Conservation (phyloP, 495 filamentous ascomycete species). For the Aspergillus indologenus region DNA sequence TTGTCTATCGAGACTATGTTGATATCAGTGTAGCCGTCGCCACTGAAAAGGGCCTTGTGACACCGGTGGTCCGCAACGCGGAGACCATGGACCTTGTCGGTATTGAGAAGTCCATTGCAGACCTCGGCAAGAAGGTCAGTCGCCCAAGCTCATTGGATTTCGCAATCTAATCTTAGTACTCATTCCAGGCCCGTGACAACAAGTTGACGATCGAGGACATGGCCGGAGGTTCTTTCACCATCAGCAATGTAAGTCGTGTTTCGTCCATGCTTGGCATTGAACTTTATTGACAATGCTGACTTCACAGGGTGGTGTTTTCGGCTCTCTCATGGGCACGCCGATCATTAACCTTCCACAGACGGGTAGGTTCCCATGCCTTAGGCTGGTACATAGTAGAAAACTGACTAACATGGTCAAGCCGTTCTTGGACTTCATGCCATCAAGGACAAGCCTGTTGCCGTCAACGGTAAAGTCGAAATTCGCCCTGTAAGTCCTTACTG, state of each 20-base stretch:
- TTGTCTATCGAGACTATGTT: slow-evolving; percentile 97
- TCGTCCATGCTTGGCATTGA: background rate
- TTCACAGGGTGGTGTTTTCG: slow-evolving; percentile 63
- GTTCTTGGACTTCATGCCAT: slow-evolving; percentile 97
- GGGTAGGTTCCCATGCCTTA: slow-evolving; percentile 34
- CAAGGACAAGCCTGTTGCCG: slow-evolving; percentile 85
- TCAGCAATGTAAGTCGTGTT: slow-evolving; percentile 73
- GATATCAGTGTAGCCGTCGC: slow-evolving; percentile 97
- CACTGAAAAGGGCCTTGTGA: slow-evolving; percentile 96
- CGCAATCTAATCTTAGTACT: slow-evolving; percentile 3
- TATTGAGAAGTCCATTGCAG: slow-evolving; percentile 90
- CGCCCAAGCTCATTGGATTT: background rate
- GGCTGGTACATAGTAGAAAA: background rate
- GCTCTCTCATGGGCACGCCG: slow-evolving; percentile 92
- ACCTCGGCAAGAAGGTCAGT: slow-evolving; percentile 89
- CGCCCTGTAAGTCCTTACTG: slow-evolving; percentile 60
- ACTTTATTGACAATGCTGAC: slow-evolving; percentile 21
- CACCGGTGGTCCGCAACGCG: slow-evolving; percentile 91
- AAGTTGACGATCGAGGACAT: slow-evolving; percentile 99
- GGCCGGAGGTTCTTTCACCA: slow-evolving; percentile 98
- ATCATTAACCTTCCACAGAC: slow-evolving; percentile 98
- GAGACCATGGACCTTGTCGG: slow-evolving; percentile 82
- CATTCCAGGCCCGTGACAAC: slow-evolving; percentile 74
- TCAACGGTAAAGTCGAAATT: slow-evolving; percentile 91
- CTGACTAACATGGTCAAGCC: slow-evolving; percentile 45